Conservation (phyloP, 148 eudicot genomes). For the Chenopodium berlandieri region DNA sequence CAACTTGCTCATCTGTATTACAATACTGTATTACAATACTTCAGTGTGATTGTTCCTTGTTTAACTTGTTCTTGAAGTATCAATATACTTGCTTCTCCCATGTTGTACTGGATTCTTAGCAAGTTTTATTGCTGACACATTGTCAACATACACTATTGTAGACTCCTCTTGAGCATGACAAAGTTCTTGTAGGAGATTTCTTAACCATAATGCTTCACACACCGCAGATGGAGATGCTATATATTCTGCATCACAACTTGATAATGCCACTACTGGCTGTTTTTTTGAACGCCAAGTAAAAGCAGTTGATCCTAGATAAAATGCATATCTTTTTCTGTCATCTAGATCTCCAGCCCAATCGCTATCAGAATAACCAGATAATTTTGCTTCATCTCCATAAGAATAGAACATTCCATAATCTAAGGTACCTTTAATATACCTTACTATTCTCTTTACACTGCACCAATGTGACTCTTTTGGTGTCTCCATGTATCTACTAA, state of each 20-base stretch:
- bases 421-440: background rate
- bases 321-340: background rate
- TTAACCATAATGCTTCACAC: background rate
- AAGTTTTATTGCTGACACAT: background rate
- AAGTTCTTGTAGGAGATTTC: background rate
- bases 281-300: background rate
- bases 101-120: background rate
- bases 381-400: conserved; percentile 1
- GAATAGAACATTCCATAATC: background rate
- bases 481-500: no score
- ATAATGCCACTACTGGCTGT: background rate
- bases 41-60: background rate
- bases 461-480: no score
- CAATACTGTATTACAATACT: background rate
- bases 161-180: background rate
- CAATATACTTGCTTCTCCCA: background rate
- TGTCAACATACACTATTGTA: background rate
- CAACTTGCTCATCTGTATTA: background rate
- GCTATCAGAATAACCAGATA: background rate
- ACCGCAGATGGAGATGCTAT: background rate
- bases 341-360: background rate
- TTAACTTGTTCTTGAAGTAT: background rate
- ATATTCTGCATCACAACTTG: background rate
- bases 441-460: background rate
- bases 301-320: background rate